Evolutionary conservation across 805 yeast genomes (phyloP).

Genomic region (Starmerella vitae): DNA sequence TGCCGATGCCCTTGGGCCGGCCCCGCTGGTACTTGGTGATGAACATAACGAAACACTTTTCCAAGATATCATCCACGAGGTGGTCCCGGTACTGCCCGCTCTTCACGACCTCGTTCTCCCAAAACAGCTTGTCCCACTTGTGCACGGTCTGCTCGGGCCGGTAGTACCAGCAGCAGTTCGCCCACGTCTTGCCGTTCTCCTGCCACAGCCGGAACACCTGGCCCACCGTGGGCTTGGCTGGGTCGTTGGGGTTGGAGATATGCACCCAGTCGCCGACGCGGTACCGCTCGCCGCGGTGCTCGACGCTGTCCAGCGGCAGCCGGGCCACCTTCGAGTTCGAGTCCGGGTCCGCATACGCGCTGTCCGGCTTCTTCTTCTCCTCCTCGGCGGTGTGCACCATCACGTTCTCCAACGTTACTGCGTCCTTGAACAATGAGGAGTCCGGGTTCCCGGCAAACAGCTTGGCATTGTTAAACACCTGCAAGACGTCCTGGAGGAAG

Average conservation of each 20-base stretch:
- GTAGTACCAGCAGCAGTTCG: conserved; percentile 95
- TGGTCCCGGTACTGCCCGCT: conserved; percentile 96
- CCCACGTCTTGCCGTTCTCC: conserved; percentile 64
- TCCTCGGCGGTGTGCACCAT: conserved; percentile 44
- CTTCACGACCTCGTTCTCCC: conserved; percentile 89
- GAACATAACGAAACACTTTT: conserved; percentile 88
- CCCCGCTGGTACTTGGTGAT: conserved; percentile 92
- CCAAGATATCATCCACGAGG: conserved; percentile 71
- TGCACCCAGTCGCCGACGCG: conserved; percentile 93
- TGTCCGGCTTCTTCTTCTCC: conserved; percentile 72
- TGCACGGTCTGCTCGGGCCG: conserved; percentile 98
- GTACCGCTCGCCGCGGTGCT: conserved; percentile 56
- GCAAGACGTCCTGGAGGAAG: conserved; percentile 62
- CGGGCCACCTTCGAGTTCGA: conserved; percentile 52
- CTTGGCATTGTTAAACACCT: conserved; percentile 64
- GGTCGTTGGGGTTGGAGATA: conserved; percentile 74
- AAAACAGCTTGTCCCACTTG: conserved; percentile 74
- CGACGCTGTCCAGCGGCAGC: conserved; percentile 67
- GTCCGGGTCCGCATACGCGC: conserved; percentile 42
- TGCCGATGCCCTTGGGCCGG: conserved; percentile 64
- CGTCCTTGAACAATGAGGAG: conserved; percentile 45
- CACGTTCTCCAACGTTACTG: conserved; percentile 47
- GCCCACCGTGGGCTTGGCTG: conserved; percentile 79
- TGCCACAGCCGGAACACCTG: conserved; percentile 91
- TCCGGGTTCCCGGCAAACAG: conserved; percentile 42